These are phyloP conservation scores for Scleroderma bovista DNA, from an alignment of 768 basidiomycete genomes.

Conservation along the genomic window DNA sequence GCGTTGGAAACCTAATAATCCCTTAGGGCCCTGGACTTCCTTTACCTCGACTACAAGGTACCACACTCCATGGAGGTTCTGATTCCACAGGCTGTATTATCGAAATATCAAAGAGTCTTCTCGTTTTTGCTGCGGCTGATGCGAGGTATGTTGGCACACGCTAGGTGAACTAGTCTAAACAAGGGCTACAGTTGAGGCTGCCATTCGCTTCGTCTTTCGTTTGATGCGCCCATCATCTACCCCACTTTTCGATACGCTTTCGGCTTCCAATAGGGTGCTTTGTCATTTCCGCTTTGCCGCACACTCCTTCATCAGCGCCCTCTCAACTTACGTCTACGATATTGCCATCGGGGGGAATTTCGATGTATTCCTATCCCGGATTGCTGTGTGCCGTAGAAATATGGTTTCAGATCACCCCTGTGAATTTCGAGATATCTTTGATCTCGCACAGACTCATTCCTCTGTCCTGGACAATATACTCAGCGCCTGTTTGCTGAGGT, in stretches of 20 bases:
- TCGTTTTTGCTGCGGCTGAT: slow-evolving; percentile 72
- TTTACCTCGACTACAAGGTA: slow-evolving; percentile 89
- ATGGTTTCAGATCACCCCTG: slow-evolving; percentile 9
- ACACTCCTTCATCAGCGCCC: slow-evolving; percentile 61
- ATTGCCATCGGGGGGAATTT: slow-evolving; percentile 78
- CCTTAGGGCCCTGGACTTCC: slow-evolving; percentile 76
- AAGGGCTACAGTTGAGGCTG: slow-evolving; percentile 53
- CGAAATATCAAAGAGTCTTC: slow-evolving; percentile 83
- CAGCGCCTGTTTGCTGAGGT: slow-evolving; percentile 66
- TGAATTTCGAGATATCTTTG: slow-evolving; percentile 67
- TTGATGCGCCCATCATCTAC: slow-evolving; percentile 42
- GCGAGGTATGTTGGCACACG: slow-evolving; percentile 48
- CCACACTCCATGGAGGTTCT: slow-evolving; percentile 70
- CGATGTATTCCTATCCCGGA: slow-evolving; percentile 53
- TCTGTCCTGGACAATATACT: slow-evolving; percentile 68
- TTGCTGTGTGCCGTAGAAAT: slow-evolving; percentile 24
- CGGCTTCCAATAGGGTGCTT: slow-evolving; percentile 46
- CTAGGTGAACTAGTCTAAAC: slow-evolving; percentile 1
- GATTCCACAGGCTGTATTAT: slow-evolving; percentile 65
- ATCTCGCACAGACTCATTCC: slow-evolving; percentile 63
- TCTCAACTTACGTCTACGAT: slow-evolving; percentile 72
- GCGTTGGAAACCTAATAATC: slow-evolving; percentile 1
- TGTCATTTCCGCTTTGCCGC: slow-evolving; percentile 70
- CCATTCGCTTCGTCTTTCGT: slow-evolving; percentile 58
- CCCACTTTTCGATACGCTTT: slow-evolving; percentile 56